Base-by-base conservation (phyloP, 345 rosid genomes). In the Sonneratia alba region DNA sequence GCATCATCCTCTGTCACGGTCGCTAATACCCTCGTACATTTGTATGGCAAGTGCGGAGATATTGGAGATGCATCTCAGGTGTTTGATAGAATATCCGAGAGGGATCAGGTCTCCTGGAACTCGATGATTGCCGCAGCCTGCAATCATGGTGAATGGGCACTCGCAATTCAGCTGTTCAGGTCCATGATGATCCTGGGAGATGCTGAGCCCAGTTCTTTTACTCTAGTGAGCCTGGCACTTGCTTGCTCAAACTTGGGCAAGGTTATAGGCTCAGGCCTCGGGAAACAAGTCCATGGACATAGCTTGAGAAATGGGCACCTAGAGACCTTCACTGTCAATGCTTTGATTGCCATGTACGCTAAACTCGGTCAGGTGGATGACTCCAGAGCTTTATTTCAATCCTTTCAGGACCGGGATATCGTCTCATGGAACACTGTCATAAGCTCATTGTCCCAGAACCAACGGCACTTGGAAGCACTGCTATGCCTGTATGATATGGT, bases 81-180 rank as follows among this genome's bases (percentile, higher is more conserved):
- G 93, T 91, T 94, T 75, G 93, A 90, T 62, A 80, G 89, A 83
- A 91, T 94, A 69, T 57, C 87, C 9, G 88, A 81, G 14, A 86
- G 84, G 74, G 93, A 94, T 85, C 85, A 88, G 66, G 96, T 91
- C 45, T 94, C 97, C 66, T 94, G 98, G 97, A 94, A 91, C 74
- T 86, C 98, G 1, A 59, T 89, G 75, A 85, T 94, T 67, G 80
- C 93, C 59, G 80, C 93, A 0, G 71, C 89, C 36, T 90, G 97
- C 55, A 80, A 83, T 47, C 79, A 76, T 64, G 85, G 85, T 78
- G 84, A 86, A 67, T 91, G 98, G 97, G 92, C 81, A 59, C 75
- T 77, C 72, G 97, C 90, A 0, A 75, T 94, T 24, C 84, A 85
- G 34, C 85, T 85, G 4, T 90, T 91, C 77, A 80, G 86, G 74